Conservation (phyloP, 2,329 filamentous ascomycete genomes). For the Huntiella savannae region DNA sequence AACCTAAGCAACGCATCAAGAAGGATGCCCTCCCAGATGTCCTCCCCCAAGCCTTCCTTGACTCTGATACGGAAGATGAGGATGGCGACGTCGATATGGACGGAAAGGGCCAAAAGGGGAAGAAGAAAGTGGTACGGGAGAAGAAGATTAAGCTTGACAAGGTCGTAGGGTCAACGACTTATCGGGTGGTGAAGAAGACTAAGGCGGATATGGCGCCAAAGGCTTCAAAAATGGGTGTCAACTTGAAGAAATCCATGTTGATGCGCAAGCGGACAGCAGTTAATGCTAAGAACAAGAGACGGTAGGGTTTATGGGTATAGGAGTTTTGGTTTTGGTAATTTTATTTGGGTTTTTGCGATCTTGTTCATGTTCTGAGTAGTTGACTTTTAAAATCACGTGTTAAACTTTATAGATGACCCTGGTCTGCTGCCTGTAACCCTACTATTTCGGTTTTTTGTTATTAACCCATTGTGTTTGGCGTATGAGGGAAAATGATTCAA, state of each 20-base stretch:
- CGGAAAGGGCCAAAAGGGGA: not conserved
- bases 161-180: constrained; percentile 33
- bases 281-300: constrained; percentile 24
- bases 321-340: not conserved
- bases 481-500: too few species aligned
- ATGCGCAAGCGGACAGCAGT: constrained; percentile 23
- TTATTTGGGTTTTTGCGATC: not conserved
- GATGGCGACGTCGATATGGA: constrained; percentile 12
- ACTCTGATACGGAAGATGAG: constrained; percentile 27
- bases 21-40: constrained; percentile 21
- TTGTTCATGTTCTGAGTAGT: not conserved
- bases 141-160: constrained; percentile 24
- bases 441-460: not conserved
- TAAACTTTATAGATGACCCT: not conserved
- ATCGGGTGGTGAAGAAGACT: constrained; percentile 27
- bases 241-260: constrained; percentile 26
- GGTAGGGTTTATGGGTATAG: not conserved
- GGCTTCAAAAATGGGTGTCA: constrained; percentile 23
- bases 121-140: constrained; percentile 17
- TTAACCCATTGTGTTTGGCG: too few species aligned
- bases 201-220: constrained; percentile 31
- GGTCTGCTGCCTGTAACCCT: not conserved
- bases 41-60: constrained; percentile 35
- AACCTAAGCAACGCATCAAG: not conserved
- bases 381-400: not conserved